Conservation (phyloP, 768 basidiomycete genomes). For the Russula virescens region DNA sequence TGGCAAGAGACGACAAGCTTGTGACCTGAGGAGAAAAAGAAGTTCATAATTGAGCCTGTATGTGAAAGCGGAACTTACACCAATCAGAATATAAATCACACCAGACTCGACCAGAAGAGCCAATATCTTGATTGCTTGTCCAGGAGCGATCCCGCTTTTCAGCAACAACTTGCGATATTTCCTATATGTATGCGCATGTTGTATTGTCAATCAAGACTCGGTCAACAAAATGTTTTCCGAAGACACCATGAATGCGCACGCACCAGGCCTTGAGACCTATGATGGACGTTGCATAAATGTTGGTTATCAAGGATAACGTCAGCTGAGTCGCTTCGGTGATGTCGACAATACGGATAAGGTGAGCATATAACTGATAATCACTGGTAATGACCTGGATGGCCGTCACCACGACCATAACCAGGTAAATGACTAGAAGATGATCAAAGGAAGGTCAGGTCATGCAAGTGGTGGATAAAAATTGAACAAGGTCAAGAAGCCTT, state of each 20-base stretch:
- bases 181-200: not conserved
- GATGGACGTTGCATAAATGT: conserved; percentile 5
- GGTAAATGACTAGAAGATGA: not conserved
- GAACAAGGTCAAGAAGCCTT: too few species aligned
- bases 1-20: too few species aligned
- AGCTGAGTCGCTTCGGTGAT: not conserved
- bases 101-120: conserved; percentile 6
- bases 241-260: too few species aligned
- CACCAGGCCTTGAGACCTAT: not conserved
- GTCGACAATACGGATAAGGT: too few species aligned
- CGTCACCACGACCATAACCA: too few species aligned
- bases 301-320: not conserved
- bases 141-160: not conserved
- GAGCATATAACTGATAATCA: too few species aligned
- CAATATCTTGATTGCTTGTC: not conserved
- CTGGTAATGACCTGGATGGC: too few species aligned
- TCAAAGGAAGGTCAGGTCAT: not conserved
- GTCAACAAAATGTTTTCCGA: too few species aligned
- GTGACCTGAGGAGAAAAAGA: too few species aligned
- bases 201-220: too few species aligned
- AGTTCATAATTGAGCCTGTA: too few species aligned
- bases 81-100: conserved; percentile 3
- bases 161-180: not conserved
- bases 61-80: not conserved
- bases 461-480: too few species aligned